A percentile compares a stretch with the other conserved stretches of the same genome.
phyloP scores from a whole-genome alignment of 140 eudicot species.

The Flaveria floridana region DNA sequence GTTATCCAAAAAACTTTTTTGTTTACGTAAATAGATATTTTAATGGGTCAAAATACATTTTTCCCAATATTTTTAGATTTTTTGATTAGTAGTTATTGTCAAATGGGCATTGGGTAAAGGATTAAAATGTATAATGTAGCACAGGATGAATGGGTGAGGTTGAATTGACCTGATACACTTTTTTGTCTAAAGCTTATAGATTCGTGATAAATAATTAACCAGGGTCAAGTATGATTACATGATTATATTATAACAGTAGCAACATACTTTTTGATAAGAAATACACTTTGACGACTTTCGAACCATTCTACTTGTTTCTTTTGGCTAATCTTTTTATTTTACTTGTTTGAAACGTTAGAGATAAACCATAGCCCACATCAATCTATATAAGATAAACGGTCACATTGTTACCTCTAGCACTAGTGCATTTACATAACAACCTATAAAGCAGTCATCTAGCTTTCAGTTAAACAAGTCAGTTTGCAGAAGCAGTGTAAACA shows the following conservation, averaged over 20 bases:
- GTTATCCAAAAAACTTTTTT: neutral
- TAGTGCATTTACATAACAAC: neutral
- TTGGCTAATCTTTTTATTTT: neutral
- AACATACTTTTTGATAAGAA: neutral
- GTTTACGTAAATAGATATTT: neutral
- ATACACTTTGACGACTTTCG: constrained; percentile 2
- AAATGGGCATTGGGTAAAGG: constrained; percentile 4
- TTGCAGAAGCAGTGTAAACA: neutral
- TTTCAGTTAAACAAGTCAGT: neutral
- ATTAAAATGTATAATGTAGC: neutral
- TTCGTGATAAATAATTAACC: neutral
- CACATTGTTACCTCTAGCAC: neutral
- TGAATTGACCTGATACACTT: neutral
- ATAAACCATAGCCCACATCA: neutral
- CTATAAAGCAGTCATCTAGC: neutral
- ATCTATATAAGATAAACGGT: neutral
- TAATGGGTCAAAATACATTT: neutral
- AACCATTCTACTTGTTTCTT: neutral
- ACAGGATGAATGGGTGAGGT: neutral
- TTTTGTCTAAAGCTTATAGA: neutral
- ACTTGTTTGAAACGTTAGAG: constrained; percentile 3
- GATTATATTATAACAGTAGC: neutral
- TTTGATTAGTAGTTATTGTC: neutral
- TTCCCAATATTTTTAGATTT: neutral
- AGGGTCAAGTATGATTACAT: neutral